Evolutionary conservation across 2,329 filamentous ascomycete species (phyloP).

Genomic region (Botryotinia convoluta): DNA sequence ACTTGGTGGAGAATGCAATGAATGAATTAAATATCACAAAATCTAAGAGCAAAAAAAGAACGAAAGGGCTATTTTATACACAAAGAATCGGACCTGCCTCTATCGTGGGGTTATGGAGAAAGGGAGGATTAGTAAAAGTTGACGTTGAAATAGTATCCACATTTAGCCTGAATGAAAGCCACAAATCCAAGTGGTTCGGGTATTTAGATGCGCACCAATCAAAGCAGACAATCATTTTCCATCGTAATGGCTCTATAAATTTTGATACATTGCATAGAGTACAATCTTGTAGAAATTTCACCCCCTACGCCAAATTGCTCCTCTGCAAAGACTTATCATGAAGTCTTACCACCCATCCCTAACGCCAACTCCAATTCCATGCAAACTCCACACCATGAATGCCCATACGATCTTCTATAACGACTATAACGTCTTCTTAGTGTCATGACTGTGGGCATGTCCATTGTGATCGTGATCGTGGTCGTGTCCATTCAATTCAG

Average conservation of each 20-base stretch:
- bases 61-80: not conserved
- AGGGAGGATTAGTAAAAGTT: slow-evolving; percentile 18
- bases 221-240: slow-evolving; percentile 13
- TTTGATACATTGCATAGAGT: slow-evolving; percentile 16
- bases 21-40: not conserved
- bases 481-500: slow-evolving; percentile 53
- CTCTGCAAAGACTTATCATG: not conserved
- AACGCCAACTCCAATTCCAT: slow-evolving; percentile 21
- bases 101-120: slow-evolving; percentile 19
- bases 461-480: slow-evolving; percentile 45
- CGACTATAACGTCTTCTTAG: slow-evolving; percentile 35
- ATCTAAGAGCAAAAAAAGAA: not conserved
- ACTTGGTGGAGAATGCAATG: not conserved
- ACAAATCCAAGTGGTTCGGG: slow-evolving; percentile 1
- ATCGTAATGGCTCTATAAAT: slow-evolving; percentile 5
- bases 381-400: slow-evolving; percentile 25
- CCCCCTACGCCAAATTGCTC: slow-evolving; percentile 17
- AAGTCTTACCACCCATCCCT: not conserved
- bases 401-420: slow-evolving; percentile 30
- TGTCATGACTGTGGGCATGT: slow-evolving; percentile 39
- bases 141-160: slow-evolving; percentile 14
- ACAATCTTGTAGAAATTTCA: not conserved
- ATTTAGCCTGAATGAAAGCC: slow-evolving; percentile 21
- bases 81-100: slow-evolving; percentile 3
- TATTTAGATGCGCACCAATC: slow-evolving; percentile 28